Conservation (phyloP, 768 basidiomycete genomes). For the Mrakia hoshinonis region DNA sequence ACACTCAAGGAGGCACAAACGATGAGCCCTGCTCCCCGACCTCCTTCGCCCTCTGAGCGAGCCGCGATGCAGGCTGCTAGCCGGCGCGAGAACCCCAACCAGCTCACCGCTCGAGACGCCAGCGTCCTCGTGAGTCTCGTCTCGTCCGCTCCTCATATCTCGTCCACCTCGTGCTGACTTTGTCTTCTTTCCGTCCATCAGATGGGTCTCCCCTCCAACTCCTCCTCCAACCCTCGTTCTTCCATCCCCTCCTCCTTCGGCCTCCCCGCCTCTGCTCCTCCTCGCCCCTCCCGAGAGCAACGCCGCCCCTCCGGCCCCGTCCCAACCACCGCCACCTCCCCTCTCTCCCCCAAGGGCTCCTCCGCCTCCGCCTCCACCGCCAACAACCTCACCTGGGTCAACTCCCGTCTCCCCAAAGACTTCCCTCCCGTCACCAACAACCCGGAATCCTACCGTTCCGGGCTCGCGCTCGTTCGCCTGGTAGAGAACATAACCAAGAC, state of each 20-base stretch:
- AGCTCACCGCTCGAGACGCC: conserved; percentile 63
- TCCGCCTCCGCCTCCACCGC: not conserved
- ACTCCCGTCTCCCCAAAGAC: conserved; percentile 61
- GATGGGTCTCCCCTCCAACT: conserved; percentile 12
- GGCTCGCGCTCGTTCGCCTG: conserved; percentile 26
- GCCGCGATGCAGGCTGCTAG: conserved; percentile 80
- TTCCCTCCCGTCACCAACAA: conserved; percentile 43
- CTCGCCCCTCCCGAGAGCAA: conserved; percentile 60
- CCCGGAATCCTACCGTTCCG: conserved; percentile 23
- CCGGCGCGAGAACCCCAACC: conserved; percentile 73
- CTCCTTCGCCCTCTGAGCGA: conserved; percentile 80
- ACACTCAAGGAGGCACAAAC: conserved; percentile 88
- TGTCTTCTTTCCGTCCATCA: not conserved
- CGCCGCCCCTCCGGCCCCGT: conserved; percentile 36
- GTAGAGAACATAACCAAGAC: conserved; percentile 21
- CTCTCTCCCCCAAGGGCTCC: not conserved
- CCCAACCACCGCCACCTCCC: not conserved
- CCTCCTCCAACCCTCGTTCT: not conserved
- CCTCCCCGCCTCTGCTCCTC: conserved; percentile 44
- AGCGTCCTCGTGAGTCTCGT: conserved; percentile 55
- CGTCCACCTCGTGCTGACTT: not conserved
- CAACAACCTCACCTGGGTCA: conserved; percentile 43
- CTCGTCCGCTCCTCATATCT: not conserved
- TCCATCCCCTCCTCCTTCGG: conserved; percentile 8
- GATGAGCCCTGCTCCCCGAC: conserved; percentile 90